A percentile compares a stretch with the other conserved stretches of the same genome.
Conservation (phyloP, 345 rosid species). For the Raphanus sativus region DNA sequence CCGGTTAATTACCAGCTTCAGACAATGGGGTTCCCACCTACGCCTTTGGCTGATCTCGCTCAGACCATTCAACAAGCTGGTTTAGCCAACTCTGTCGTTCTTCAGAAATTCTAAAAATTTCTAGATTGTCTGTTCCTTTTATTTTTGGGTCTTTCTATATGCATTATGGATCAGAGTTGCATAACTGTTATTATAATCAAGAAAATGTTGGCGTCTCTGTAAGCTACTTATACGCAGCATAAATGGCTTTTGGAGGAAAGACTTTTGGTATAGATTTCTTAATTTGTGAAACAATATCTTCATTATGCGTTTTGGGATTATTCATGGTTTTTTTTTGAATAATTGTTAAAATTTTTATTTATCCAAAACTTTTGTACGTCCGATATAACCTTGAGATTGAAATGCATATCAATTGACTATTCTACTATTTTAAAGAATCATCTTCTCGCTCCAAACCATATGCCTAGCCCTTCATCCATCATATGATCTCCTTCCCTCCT, state of each 20-base stretch:
- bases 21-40: slow-evolving; percentile 96
- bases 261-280: neutral
- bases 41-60: slow-evolving; percentile 59
- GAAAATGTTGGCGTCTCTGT: slow-evolving; percentile 16
- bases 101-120: slow-evolving; percentile 68
- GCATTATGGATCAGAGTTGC: neutral
- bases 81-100: slow-evolving; percentile 86
- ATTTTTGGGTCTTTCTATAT: neutral
- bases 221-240: slow-evolving; percentile 14
- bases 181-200: slow-evolving; percentile 23
- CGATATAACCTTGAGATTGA: too few species aligned
- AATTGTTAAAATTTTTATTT: too few species aligned
- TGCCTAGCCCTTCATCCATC: too few species aligned
- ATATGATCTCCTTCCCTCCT: too few species aligned
- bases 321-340: too few species aligned
- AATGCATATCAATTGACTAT: too few species aligned
- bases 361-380: too few species aligned
- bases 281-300: neutral
- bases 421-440: too few species aligned
- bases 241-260: neutral
- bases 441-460: too few species aligned
- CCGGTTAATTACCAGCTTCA: slow-evolving; percentile 75
- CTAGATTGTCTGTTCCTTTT: neutral
- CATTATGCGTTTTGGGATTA: neutral
- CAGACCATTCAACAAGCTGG: slow-evolving; percentile 83